Base-by-base conservation (phyloP, 2,329 filamentous ascomycete species). In the Onygenales sp. region DNA sequence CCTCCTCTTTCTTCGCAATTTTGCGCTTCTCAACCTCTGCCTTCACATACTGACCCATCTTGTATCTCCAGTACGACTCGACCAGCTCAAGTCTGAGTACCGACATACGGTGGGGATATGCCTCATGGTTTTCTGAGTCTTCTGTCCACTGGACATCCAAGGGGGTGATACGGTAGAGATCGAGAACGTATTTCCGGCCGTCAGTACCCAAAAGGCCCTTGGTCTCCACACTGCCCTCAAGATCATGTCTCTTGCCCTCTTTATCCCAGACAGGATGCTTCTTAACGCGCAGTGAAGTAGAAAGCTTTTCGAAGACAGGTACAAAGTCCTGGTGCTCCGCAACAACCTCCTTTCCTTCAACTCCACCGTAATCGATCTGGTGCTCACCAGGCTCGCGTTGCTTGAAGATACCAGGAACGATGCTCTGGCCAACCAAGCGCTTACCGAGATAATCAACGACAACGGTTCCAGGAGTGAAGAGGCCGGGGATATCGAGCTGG, bases 381-480 rank as follows among this genome's bases (percentile, higher is more conserved):
- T 95, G 93, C 80, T 98, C 93, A 51, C 91, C 93, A 33, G 91
- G 89, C 65, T 97, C 93, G 38, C 92, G 85, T 75, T 97, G 93
- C 77, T 96, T 97, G 80, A 98, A 98, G 65, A 98, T 98, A 55
- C 93, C 94, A 5, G 93, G 93, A 14, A 98, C 93, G 59, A 98
- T 96, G 65, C 91, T 97, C 74, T 98, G 93, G 38, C 89, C 93
- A 51, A 98, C 93, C 62, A 98, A 87, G 59, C 93, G 89, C 78
- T 95, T 96, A 64, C 94, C 93, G 39, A 97, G 81, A 67, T 97
- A 98, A 70, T 98, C 93, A 14, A 97, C 86, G 11, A 98, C 90
- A 7, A 97, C 89, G 2, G 93, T 98, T 53, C 92, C 94, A 0
- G 93, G 91, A 10, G 91, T 97, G 73, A 95, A 96, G 3, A 98